Conservation (phyloP, 306 rosid species). For the Vigna mungo region DNA sequence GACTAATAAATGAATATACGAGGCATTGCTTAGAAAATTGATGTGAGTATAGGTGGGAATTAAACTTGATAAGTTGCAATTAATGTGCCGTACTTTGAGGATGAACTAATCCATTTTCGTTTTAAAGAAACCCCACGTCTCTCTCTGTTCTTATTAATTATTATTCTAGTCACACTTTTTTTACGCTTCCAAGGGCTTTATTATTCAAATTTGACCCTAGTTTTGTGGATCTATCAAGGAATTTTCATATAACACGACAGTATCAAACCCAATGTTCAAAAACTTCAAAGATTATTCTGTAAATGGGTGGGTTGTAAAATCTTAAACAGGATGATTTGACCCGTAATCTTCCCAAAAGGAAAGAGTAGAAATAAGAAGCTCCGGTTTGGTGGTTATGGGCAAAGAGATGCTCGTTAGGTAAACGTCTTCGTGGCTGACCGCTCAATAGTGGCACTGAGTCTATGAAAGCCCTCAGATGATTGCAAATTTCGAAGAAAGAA, state of each 20-base stretch:
- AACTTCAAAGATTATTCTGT: not conserved
- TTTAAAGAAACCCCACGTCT: not conserved
- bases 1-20: not conserved
- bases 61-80: constrained; percentile 34
- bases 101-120: not conserved
- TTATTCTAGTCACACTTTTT: constrained; percentile 9
- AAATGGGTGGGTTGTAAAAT: not conserved
- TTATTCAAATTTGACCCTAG: constrained; percentile 42
- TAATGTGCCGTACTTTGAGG: not conserved
- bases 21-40: not conserved
- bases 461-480: not conserved
- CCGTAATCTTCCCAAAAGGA: not conserved
- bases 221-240: constrained; percentile 42
- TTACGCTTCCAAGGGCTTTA: constrained; percentile 30
- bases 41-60: not conserved
- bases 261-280: not conserved
- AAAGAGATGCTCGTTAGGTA: not conserved
- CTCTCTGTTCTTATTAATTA: not conserved
- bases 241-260: not conserved
- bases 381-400: not conserved
- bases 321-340: not conserved
- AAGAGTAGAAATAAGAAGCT: not conserved
- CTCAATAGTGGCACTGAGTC: not conserved
- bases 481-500: too few relatives aligned
- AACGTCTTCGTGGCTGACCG: not conserved